Conservation (phyloP, 192 early-diverging fungal species). For the Coemansia sp. region DNA sequence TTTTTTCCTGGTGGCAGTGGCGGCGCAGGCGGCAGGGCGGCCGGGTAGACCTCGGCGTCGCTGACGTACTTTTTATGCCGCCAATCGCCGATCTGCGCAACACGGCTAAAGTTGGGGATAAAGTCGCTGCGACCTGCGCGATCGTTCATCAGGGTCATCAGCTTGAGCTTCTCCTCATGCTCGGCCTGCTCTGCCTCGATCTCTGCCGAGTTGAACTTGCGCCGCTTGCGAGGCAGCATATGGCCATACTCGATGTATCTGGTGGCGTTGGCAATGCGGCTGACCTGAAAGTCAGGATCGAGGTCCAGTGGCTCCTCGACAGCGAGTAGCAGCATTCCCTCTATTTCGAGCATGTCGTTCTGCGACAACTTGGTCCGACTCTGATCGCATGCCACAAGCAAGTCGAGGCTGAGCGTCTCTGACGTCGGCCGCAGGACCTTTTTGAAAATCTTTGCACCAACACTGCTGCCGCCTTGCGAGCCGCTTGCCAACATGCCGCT, state of each 20-base stretch:
- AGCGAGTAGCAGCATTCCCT: conserved; percentile 63
- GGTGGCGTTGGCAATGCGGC: conserved; percentile 67
- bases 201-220: conserved; percentile 71
- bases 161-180: conserved; percentile 64
- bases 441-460: conserved; percentile 12
- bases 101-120: conserved; percentile 67
- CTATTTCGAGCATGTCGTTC: conserved; percentile 59
- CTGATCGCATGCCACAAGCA: conserved; percentile 37
- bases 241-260: conserved; percentile 54
- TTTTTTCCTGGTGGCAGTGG: conserved; percentile 28
- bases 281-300: conserved; percentile 67
- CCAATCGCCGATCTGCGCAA: conserved; percentile 70
- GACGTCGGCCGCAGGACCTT: conserved; percentile 51
- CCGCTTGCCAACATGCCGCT: not conserved
- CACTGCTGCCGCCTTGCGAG: not conserved
- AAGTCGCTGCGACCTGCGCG: conserved; percentile 50
- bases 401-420: conserved; percentile 41
- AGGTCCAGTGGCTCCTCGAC: conserved; percentile 66
- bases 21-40: conserved; percentile 16
- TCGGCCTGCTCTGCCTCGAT: conserved; percentile 65
- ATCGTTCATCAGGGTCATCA: conserved; percentile 71
- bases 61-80: conserved; percentile 58
- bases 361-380: conserved; percentile 50
- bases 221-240: conserved; percentile 55
- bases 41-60: conserved; percentile 52